phyloP scores from a whole-genome alignment of 352 stramenopile species.

The Labyrinthula sp. region DNA sequence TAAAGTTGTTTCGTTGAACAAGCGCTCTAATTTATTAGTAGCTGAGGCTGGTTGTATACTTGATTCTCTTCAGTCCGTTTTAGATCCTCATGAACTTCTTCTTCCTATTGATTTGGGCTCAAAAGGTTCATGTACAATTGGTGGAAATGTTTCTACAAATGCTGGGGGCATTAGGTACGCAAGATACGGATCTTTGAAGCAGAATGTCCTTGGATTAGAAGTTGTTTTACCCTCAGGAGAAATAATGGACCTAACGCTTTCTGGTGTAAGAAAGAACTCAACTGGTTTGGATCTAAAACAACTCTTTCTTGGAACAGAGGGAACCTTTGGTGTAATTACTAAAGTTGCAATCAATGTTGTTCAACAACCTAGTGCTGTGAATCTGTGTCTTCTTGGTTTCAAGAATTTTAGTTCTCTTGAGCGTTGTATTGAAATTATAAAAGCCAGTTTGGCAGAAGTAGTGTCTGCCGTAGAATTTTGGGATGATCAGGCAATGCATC shows the following conservation, averaged over 20 bases:
- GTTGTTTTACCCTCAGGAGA: slow-evolving; percentile 70
- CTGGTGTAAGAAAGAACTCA: slow-evolving; percentile 87
- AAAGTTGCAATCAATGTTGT: slow-evolving; percentile 58
- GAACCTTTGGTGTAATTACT: slow-evolving; percentile 81
- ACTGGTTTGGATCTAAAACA: slow-evolving; percentile 88
- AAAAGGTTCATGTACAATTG: slow-evolving; percentile 91
- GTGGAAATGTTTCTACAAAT: slow-evolving; percentile 81
- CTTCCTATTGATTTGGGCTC: slow-evolving; percentile 83
- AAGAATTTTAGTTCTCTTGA: slow-evolving; percentile 58
- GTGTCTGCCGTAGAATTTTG: slow-evolving; percentile 85
- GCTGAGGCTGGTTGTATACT: slow-evolving; percentile 70
- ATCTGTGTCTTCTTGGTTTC: slow-evolving; percentile 69
- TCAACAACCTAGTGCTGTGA: slow-evolving; percentile 44
- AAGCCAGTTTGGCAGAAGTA: slow-evolving; percentile 66
- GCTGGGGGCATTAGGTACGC: slow-evolving; percentile 74
- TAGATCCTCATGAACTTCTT: slow-evolving; percentile 55
- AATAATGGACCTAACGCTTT: slow-evolving; percentile 64
- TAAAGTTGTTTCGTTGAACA: slow-evolving; percentile 65
- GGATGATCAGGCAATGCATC: slow-evolving; percentile 60
- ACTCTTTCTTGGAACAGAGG: slow-evolving; percentile 83
- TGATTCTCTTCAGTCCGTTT: slow-evolving; percentile 64
- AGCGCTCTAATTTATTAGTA: slow-evolving; percentile 39
- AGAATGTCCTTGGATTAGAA: slow-evolving; percentile 73
- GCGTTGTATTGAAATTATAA: slow-evolving; percentile 46
- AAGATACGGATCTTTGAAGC: slow-evolving; percentile 76